Percentiles rank a stretch among this genome's conserved stretches.
These are phyloP conservation scores for Globisporangium cylindrosporum DNA, from an alignment of 352 stramenopile genomes.

Conservation along the genomic window DNA sequence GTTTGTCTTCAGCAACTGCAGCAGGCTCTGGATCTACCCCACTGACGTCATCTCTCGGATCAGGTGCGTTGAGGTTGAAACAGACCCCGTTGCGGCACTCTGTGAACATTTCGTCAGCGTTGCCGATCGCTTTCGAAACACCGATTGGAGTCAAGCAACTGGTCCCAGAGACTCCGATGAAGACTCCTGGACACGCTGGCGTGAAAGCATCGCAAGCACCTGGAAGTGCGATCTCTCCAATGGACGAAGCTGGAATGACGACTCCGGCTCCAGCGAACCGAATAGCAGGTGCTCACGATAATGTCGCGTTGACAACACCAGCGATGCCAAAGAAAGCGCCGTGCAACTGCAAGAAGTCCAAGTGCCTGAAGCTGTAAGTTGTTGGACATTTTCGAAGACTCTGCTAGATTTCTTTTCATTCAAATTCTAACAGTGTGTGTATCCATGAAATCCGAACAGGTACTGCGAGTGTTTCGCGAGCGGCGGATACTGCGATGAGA, in stretches of 20 bases:
- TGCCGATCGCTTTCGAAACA: neutral
- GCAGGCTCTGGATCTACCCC: neutral
- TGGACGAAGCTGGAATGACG: conserved; percentile 12
- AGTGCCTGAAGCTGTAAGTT: conserved; percentile 94
- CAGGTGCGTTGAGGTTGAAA: neutral
- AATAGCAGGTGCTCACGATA: conserved; percentile 8
- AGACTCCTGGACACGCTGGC: neutral
- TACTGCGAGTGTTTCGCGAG: conserved; percentile 97
- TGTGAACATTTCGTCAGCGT: conserved; percentile 6
- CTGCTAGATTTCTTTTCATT: neutral
- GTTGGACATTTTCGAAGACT: neutral
- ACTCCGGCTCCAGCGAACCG: conserved; percentile 22
- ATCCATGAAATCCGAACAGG: conserved; percentile 13
- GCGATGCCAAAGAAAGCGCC: conserved; percentile 52
- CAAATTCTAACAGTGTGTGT: neutral
- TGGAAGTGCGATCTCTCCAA: neutral
- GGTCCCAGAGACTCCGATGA: conserved; percentile 3
- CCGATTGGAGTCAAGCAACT: conserved; percentile 3
- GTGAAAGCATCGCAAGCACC: neutral
- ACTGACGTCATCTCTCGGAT: neutral
- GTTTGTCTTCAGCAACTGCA: conserved; percentile 7
- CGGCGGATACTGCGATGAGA: conserved; percentile 88
- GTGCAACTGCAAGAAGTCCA: conserved; percentile 98
- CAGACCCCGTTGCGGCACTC: conserved; percentile 1
- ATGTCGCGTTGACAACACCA: conserved; percentile 6